Conservation (phyloP, 805 yeast genomes). For the Zygosaccharomyces gambellarensis region DNA sequence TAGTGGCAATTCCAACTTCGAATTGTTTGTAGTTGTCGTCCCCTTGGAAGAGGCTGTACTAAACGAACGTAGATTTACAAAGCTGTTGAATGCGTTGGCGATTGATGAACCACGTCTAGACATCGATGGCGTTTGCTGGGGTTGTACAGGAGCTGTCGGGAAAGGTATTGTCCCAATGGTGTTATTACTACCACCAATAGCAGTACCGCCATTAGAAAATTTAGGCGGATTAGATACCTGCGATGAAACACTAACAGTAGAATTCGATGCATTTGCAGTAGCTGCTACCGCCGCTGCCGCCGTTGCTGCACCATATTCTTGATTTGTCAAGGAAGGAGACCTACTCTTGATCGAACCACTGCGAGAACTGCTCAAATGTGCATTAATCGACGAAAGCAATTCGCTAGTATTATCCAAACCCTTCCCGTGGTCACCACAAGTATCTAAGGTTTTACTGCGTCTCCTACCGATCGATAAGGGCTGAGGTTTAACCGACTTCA, state of each 20-base stretch:
- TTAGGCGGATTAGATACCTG: slow-evolving; percentile 7
- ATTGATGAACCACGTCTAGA: slow-evolving; percentile 37
- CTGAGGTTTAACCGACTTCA: slow-evolving; percentile 7
- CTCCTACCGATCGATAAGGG: slow-evolving; percentile 18
- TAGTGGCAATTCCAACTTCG: slow-evolving; percentile 9
- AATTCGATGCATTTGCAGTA: slow-evolving; percentile 4
- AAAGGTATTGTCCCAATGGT: slow-evolving; percentile 3
- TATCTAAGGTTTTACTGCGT: slow-evolving; percentile 33
- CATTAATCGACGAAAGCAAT: slow-evolving; percentile 9
- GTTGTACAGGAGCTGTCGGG: slow-evolving; percentile 4
- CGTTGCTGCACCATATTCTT: slow-evolving; percentile 5
- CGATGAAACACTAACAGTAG: not conserved
- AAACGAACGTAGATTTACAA: slow-evolving; percentile 34
- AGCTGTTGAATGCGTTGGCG: slow-evolving; percentile 37
- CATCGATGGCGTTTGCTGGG: slow-evolving; percentile 4
- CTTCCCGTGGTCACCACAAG: slow-evolving; percentile 18
- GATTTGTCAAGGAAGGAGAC: slow-evolving; percentile 10
- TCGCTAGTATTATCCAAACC: slow-evolving; percentile 7
- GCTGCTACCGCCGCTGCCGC: slow-evolving; percentile 1
- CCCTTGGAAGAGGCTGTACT: slow-evolving; percentile 19
- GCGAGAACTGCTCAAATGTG: slow-evolving; percentile 12
- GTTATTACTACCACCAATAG: not conserved
- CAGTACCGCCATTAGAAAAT: slow-evolving; percentile 6
- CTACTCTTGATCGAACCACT: slow-evolving; percentile 11
- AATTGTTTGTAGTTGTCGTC: slow-evolving; percentile 5